Evolutionary conservation across 805 yeast genomes (phyloP), one percentile per base, ranked within the genome.

Genomic region (Kodamaea sagamina): DNA sequence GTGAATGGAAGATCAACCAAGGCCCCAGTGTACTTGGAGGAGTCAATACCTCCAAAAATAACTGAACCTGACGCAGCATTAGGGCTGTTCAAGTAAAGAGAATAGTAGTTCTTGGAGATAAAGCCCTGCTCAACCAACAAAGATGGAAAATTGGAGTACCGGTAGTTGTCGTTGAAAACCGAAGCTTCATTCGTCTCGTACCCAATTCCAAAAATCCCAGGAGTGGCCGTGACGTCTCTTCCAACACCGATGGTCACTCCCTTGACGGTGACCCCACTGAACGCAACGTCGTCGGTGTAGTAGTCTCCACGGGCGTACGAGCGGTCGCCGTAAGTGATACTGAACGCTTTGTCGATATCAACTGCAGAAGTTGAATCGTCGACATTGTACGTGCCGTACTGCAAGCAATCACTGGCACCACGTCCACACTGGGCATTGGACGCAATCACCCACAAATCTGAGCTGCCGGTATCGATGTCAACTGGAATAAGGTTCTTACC

Each of bases 1-100:
- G 27, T 9, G 17, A 38, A 16, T 4, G 29, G 32, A 5, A 42
- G 16, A 3, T 22, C 38, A 12, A 21, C 25, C 32, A 42, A 36
- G 12, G 16, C 9, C 2, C 45, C 45, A 11, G 36, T 17, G 42
- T 50, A 50, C 43, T 52, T 52, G 31, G 39, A 43, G 3, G 43
- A 27, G 40, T 52, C 54, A 19, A 42, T 47, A 7, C 55, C 55
- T 4, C 55, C 55, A 32, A 52, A 52, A 26, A 50, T 37, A 8
- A 52, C 27, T 3, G 53, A 38, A 4, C 56, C 54, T 10, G 37
- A n/a, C 8, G n/a, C 24, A 3, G 44, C 45, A 3, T 28, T 26
- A 4, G 42, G 41, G 17, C 43, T 19, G 21, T 49, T 42, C 41
- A 50, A 42, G 39, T 31, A 52, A 19, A 52, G 32, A 3, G 54